Conservation (phyloP, 139 green algal species). For the Tetraselmis chui region DNA sequence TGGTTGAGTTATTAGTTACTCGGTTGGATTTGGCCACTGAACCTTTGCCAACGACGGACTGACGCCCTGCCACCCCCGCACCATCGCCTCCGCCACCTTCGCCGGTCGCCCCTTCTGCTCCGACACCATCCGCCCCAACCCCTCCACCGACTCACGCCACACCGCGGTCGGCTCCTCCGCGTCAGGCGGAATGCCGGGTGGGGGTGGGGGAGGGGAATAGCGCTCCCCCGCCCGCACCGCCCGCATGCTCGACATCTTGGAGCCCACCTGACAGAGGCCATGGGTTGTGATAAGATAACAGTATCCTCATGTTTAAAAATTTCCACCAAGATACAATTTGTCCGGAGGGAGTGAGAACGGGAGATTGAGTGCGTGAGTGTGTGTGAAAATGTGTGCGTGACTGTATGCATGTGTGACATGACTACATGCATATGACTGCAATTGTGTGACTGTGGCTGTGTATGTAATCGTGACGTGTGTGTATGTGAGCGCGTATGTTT, state of each 20-base stretch:
- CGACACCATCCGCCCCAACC: constrained; percentile 2
- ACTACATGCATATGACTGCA: too few species aligned
- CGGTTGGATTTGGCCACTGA: background rate
- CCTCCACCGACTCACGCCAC: constrained; percentile 41
- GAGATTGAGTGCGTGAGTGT: too few species aligned
- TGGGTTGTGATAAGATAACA: too few species aligned
- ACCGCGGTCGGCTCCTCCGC: constrained; percentile 9
- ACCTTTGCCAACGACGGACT: constrained; percentile 42
- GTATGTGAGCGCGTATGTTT: too few species aligned
- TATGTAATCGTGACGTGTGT: too few species aligned
- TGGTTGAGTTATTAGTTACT: too few species aligned
- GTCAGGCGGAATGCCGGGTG: constrained; percentile 44
- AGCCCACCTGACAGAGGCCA: constrained; percentile 51
- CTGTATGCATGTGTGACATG: too few species aligned
- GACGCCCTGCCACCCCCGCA: constrained; percentile 35
- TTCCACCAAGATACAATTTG: too few species aligned
- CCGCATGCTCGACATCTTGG: constrained; percentile 53
- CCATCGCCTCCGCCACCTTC: background rate
- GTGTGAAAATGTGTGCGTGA: too few species aligned
- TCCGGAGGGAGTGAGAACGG: too few species aligned
- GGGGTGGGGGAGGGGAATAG: constrained; percentile 53
- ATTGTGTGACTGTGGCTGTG: too few species aligned
- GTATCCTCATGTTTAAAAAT: too few species aligned
- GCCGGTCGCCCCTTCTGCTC: constrained; percentile 9
- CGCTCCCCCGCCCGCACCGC: constrained; percentile 55